Evolutionary conservation across 192 early-diverging fungal genomes (phyloP), one percentile per base, ranked within the genome.

Genomic region (Spinellus fusiger): DNA sequence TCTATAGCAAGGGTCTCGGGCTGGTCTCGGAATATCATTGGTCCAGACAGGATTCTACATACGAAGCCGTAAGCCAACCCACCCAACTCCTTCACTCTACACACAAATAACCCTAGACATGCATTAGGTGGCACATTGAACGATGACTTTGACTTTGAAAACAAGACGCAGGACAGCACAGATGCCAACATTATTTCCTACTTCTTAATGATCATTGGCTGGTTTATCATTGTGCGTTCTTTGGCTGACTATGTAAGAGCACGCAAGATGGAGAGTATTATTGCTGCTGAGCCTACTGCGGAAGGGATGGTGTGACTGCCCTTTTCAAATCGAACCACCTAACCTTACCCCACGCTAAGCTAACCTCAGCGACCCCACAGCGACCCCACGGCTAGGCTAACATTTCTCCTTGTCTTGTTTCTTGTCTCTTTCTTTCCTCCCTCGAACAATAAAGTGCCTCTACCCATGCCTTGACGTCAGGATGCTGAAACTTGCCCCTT

Each of bases 1-100:
- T 38, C 61, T 10, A 37, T 54, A 87, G 75, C 79, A 89, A 64
- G 87, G 86, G 29, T 86, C 86, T 49, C 79, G 84, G 66, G 82
- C 84, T 47, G 91, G 91, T 9, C 77, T 91, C n/a, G 91, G 91
- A 9, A 74, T 93, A 54, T 88, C 88, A 23, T 79, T 93, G 61
- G 78, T 93, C 60, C 85, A 86, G 64, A 84, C 86, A 80, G 89
- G 89, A 10, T 76, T 86, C 57, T 81, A 87, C 73, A 79, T 87
- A 64, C 82, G 81, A 63, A 80, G 76, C 37, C 77, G 84, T 56
- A 67, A 77, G 59, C 55, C 18, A 23, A 22, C 6, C 12, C 12
- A 56, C 3, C 16, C 8, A 26, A 5, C 3, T 15, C 28, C 16
- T 6, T 49, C 22, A 32, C 13, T 49, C 22, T 22, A n/a, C n/a